Evolutionary conservation across 352 stramenopile species (phyloP), one percentile per base, ranked within the genome.

Genomic region (Ophiocytium majus): DNA sequence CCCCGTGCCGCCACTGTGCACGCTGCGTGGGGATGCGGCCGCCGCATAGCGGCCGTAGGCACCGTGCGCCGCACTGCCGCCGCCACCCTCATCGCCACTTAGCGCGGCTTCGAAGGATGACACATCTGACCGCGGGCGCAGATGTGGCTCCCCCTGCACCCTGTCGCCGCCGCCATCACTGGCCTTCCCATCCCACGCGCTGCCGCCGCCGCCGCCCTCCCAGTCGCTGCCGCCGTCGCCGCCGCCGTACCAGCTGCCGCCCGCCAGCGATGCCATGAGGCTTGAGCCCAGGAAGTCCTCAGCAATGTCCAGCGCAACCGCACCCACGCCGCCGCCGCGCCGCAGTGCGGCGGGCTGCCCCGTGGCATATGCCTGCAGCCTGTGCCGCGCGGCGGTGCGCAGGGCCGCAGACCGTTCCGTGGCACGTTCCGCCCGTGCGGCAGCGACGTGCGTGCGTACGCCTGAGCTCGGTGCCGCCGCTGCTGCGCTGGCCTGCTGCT

Each of bases 251-350:
- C 82, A 86, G 9, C 83, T 50, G 17, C 83, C 83, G 32, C 76
- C 83, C 10, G 83, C 75, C 49, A 86, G 75, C 50, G 63, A 71
- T 0, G 76, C 71, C 83, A 88, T 88, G 17, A 88, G 80, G 50
- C 43, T 63, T 50, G 84, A 88, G 17, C 82, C 81, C 35, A 88
- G 84, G 81, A 88, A 88, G 19, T 50, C 80, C 0, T 82, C 78
- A 1, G 84, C 84, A 76, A 88, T 88, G 75, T 88, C 84, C 49
- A 88, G 43, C 32, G 84, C 84, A 36, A 85, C 74, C 49, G 83
- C 84, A n/a, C 79, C 84, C 5, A 50, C 32, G 1, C 36, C 84
- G 83, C 80, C 35, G 23, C 84, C 81, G 32, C 66, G 32, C 66
- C 14, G 5, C 35, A 78, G 32, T 17, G 66, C 66, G 10, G 5